phyloP scores from a whole-genome alignment of 768 basidiomycete genomes.

The Vararia minispora region DNA sequence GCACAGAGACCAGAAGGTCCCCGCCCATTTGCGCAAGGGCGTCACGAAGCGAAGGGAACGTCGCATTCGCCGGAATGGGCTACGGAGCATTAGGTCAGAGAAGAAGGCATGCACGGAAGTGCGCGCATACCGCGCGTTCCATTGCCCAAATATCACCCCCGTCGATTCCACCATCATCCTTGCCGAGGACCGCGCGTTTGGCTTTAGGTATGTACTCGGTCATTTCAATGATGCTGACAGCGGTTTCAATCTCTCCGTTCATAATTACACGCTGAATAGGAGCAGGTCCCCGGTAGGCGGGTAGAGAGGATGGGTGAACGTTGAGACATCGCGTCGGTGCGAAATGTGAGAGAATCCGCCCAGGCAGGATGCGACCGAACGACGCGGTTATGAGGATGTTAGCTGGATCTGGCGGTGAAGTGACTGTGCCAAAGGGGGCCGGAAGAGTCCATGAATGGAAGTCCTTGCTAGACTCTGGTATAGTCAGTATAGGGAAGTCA shows the following conservation, averaged over 20 bases:
- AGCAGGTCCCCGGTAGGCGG: slow-evolving; percentile 80
- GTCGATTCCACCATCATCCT: slow-evolving; percentile 53
- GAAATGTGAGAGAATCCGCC: slow-evolving; percentile 51
- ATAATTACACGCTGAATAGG: slow-evolving; percentile 80
- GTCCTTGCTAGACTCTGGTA: no score
- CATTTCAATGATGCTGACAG: slow-evolving; percentile 77
- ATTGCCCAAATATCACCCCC: slow-evolving; percentile 60
- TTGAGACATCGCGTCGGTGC: slow-evolving; percentile 53
- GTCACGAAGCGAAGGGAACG: slow-evolving; percentile 47
- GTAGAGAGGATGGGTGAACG: slow-evolving; percentile 83
- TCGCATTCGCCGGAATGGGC: slow-evolving; percentile 39
- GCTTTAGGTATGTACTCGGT: slow-evolving; percentile 46
- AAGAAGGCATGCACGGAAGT: not conserved
- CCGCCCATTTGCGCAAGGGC: slow-evolving; percentile 56
- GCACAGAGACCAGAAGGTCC: slow-evolving; percentile 53
- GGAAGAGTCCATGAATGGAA: no score
- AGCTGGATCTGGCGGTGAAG: slow-evolving; percentile 22
- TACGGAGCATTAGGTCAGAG: slow-evolving; percentile 18
- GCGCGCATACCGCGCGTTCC: slow-evolving; percentile 34
- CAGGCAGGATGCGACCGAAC: slow-evolving; percentile 78
- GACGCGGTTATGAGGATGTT: slow-evolving; percentile 80
- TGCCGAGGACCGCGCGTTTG: not conserved
- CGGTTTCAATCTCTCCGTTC: slow-evolving; percentile 55
- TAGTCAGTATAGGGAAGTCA: no score
- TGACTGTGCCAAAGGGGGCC: no score